Evolutionary conservation across 2,329 filamentous ascomycete species (phyloP).

Genomic region (Pseudogymnoascus sp.): DNA sequence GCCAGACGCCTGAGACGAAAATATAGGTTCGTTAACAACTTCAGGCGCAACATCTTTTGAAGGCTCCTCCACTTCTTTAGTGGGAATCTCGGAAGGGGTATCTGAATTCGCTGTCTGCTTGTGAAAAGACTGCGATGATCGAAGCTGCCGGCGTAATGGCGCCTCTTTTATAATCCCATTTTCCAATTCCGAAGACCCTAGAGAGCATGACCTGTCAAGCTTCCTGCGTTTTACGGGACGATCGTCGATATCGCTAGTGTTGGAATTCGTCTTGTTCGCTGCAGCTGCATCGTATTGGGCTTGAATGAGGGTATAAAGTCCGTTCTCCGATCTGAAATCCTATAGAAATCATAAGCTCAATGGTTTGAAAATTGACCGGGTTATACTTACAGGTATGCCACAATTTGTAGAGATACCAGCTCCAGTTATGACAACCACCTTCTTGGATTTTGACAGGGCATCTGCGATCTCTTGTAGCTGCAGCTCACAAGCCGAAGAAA

Average conservation of each 20-base stretch:
- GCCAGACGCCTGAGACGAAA: slow-evolving; percentile 17
- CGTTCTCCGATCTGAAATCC: slow-evolving; percentile 66
- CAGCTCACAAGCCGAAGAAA: slow-evolving; percentile 19
- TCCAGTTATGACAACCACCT: slow-evolving; percentile 63
- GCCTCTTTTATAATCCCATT: neutral
- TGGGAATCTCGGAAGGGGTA: neutral
- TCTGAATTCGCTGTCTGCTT: neutral
- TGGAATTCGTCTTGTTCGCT: slow-evolving; percentile 27
- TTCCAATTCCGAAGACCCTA: neutral
- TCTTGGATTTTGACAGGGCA: slow-evolving; percentile 52
- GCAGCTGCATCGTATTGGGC: slow-evolving; percentile 51
- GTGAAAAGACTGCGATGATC: neutral
- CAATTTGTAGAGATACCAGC: slow-evolving; percentile 70
- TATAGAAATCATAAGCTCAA: slow-evolving; percentile 27
- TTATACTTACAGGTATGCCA: slow-evolving; percentile 55
- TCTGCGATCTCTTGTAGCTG: slow-evolving; percentile 57
- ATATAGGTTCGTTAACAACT: slow-evolving; percentile 8
- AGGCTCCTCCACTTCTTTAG: neutral
- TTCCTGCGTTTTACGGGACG: slow-evolving; percentile 26
- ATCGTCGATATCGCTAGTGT: slow-evolving; percentile 27
- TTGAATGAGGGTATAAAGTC: slow-evolving; percentile 64
- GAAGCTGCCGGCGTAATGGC: neutral
- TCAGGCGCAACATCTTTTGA: neutral
- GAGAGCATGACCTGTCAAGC: slow-evolving; percentile 11
- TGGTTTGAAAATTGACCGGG: neutral